These are phyloP conservation scores for Aspergillus flavus DNA, from an alignment of 2,329 filamentous ascomycete species.

Conservation along the genomic window DNA sequence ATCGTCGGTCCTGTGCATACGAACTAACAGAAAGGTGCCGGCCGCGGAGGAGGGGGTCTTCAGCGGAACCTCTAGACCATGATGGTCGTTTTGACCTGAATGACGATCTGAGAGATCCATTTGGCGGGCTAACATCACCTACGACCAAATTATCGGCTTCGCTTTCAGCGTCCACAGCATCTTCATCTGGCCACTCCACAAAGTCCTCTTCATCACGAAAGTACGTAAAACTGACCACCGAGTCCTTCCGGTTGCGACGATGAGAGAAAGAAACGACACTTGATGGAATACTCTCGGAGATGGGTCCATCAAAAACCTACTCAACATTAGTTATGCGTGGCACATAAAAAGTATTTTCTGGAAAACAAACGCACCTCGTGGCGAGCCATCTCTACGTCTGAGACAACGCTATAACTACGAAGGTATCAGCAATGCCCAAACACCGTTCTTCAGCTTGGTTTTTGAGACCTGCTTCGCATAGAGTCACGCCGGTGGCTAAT, in stretches of 20 bases:
- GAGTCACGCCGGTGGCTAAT: constrained; percentile 37
- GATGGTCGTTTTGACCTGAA: constrained; percentile 38
- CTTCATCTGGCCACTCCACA: constrained; percentile 54
- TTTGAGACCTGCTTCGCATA: constrained; percentile 42
- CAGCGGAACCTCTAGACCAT: constrained; percentile 48
- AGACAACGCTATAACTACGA: constrained; percentile 71
- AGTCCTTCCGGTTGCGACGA: constrained; percentile 77
- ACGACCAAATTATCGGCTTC: constrained; percentile 48
- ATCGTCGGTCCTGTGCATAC: constrained; percentile 62
- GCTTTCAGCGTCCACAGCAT: constrained; percentile 45
- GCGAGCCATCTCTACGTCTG: constrained; percentile 98
- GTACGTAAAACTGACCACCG: constrained; percentile 85
- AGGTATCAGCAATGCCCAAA: constrained; percentile 22
- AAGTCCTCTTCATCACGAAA: constrained; percentile 73
- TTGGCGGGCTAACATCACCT: constrained; percentile 41
- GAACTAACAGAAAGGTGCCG: constrained; percentile 69
- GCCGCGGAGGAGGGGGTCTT: constrained; percentile 68
- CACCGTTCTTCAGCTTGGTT: constrained; percentile 2
- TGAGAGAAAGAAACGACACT: constrained; percentile 91
- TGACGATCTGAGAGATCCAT: constrained; percentile 38
- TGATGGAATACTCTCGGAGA: constrained; percentile 93
- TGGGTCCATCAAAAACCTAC: constrained; percentile 82
- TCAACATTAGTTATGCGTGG: constrained; percentile 13
- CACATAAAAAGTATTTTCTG: background rate
- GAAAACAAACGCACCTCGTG: constrained; percentile 68